Evolutionary conservation across 805 yeast species (phyloP), one percentile per base, ranked within the genome.

Genomic region (Candida chauliodis): DNA sequence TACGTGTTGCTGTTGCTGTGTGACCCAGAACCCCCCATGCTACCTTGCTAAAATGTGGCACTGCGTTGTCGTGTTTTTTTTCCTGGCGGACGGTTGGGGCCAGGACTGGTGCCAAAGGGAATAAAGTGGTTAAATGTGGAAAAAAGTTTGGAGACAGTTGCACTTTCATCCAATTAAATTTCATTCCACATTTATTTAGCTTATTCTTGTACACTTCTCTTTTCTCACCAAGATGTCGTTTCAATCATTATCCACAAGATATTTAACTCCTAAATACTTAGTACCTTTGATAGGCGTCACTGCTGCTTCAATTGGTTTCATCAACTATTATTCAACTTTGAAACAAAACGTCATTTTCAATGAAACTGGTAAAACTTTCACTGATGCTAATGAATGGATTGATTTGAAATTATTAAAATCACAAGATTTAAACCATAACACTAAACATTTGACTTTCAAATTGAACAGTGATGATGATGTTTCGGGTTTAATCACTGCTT

Each of bases 401-500:
- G 89, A 84, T 61, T 71, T 85, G 55, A 81, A 81, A 55, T 60
- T 76, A 38, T 61, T 70, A 51, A 64, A 69, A 37, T 53, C 69
- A 36, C 64, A 63, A 49, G 71, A 76, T 18, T 56, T 81, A 27
- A 75, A 86, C 13, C 59, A 69, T 21, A 81, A 83, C 63, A 73
- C 91, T 53, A 84, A 78, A 62, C 73, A 76, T 51, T 75, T 84
- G 55, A 72, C 78, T 17, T 87, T 90, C 52, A 81, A 77, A 44
- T 75, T 89, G 49, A 84, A 85, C 25, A 59, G 73, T 37, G 59
- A 73, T 17, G 90, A 83, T 53, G 76, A 80, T 43, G 78, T 71
- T 14, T 73, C 88, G 21, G 98, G 98, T 24, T 74, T 89, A 50
- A 67, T 74, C 48, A 75, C 83, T 37, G 95, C 98, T 30, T 85